These are phyloP conservation scores for Vicia sativa DNA, from an alignment of 306 rosid genomes.

Conservation along the genomic window DNA sequence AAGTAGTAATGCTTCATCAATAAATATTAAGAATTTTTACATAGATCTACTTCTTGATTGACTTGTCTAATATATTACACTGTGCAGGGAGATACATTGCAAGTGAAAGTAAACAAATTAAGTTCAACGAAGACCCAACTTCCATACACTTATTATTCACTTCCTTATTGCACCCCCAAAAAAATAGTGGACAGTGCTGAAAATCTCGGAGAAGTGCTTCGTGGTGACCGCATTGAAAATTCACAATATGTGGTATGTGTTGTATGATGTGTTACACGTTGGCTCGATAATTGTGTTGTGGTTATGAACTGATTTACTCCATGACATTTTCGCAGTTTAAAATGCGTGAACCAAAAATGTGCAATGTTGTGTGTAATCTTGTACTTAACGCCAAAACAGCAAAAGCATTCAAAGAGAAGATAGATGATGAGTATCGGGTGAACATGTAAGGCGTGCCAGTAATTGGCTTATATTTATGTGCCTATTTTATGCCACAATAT, in stretches of 20 bases:
- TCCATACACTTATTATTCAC: slow-evolving; percentile 89
- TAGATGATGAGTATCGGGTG: slow-evolving; percentile 92
- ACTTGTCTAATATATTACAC: slow-evolving; percentile 27
- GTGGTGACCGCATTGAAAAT: slow-evolving; percentile 98
- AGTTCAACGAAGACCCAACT: slow-evolving; percentile 94
- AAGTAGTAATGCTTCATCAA: slow-evolving; percentile 1
- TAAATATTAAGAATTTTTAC: not conserved
- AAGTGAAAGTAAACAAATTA: slow-evolving; percentile 95
- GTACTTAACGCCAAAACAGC: slow-evolving; percentile 74
- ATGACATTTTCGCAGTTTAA: slow-evolving; percentile 66
- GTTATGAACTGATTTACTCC: slow-evolving; percentile 36
- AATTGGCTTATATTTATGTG: not conserved
- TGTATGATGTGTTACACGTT: slow-evolving; percentile 2
- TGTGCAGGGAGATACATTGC: slow-evolving; percentile 84
- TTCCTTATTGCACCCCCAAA: slow-evolving; percentile 66
- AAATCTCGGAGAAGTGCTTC: slow-evolving; percentile 98
- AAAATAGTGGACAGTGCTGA: slow-evolving; percentile 88
- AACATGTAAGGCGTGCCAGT: slow-evolving; percentile 69
- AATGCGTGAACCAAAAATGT: slow-evolving; percentile 95
- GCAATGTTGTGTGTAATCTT: slow-evolving; percentile 61
- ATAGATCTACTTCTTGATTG: slow-evolving; percentile 27
- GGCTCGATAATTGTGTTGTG: slow-evolving; percentile 10
- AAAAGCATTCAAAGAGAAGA: slow-evolving; percentile 90
- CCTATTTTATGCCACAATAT: not conserved
- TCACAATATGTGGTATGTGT: slow-evolving; percentile 77